phyloP scores from a whole-genome alignment of 2,329 filamentous ascomycete species.

The Plectosphaerella sp. region DNA sequence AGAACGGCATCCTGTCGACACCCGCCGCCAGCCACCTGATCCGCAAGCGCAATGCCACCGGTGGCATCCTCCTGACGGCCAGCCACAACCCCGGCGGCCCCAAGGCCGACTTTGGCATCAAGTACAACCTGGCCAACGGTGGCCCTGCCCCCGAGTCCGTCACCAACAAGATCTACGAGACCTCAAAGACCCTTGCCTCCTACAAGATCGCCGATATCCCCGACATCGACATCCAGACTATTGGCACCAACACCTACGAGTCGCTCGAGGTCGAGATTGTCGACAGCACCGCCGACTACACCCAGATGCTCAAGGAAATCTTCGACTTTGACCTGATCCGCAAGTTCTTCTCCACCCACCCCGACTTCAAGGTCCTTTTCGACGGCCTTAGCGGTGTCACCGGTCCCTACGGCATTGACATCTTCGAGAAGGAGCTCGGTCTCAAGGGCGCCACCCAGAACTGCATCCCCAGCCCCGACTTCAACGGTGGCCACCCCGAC shows the following conservation, averaged over 20 bases:
- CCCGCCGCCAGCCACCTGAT: constrained; percentile 96
- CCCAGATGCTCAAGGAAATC: constrained; percentile 94
- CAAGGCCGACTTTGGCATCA: constrained; percentile 96
- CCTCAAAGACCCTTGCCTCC: constrained; percentile 80
- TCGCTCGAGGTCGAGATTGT: constrained; percentile 90
- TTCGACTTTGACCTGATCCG: constrained; percentile 97
- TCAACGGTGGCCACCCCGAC: constrained; percentile 95
- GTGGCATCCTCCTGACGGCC: constrained; percentile 92
- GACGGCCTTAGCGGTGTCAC: constrained; percentile 94
- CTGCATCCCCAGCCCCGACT: constrained; percentile 88
- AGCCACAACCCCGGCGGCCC: constrained; percentile 98
- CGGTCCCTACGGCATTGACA: constrained; percentile 88
- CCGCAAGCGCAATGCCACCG: constrained; percentile 88
- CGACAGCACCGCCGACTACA: constrained; percentile 88
- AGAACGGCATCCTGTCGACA: constrained; percentile 94
- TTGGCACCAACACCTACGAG: constrained; percentile 83
- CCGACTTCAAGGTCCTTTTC: constrained; percentile 95
- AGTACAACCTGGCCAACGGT: constrained; percentile 97
- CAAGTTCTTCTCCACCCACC: constrained; percentile 80
- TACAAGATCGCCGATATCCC: constrained; percentile 91
- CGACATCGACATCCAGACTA: constrained; percentile 75
- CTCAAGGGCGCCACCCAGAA: constrained; percentile 79
- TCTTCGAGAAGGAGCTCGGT: constrained; percentile 91
- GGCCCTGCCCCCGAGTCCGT: constrained; percentile 65
- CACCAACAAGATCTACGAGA: constrained; percentile 46